Conservation (phyloP, 805 yeast species). For the Starmerella lactis-condensi region DNA sequence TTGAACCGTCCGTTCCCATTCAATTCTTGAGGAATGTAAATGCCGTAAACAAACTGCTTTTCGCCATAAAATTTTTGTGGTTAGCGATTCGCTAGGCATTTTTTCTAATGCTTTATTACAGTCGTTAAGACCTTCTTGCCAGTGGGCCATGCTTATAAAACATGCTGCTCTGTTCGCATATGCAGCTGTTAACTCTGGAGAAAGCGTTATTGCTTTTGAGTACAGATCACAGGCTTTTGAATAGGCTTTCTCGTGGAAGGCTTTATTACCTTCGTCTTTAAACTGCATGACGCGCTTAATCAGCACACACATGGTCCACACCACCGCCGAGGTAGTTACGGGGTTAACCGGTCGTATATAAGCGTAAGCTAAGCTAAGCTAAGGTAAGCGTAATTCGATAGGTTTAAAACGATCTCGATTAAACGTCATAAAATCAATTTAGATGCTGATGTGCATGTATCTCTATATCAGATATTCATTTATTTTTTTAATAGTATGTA, state of each 20-base stretch:
- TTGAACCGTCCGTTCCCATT: constrained; percentile 6
- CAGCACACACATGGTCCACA: too few species aligned
- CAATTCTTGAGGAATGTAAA: constrained; percentile 5
- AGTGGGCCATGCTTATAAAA: constrained; percentile 10
- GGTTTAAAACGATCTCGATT: too few species aligned
- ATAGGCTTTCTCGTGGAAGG: constrained; percentile 6
- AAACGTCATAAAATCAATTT: too few species aligned
- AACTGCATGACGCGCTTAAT: constrained; percentile 8
- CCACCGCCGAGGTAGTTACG: too few species aligned
- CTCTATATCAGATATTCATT: too few species aligned
- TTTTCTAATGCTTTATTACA: constrained; percentile 10
- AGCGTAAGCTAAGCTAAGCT: too few species aligned
- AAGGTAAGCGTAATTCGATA: too few species aligned
- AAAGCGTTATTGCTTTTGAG: constrained; percentile 11
- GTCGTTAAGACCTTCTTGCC: constrained; percentile 10
- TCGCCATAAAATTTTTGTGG: constrained; percentile 12
- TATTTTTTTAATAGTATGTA: too few species aligned
- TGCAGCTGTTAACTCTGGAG: constrained; percentile 12
- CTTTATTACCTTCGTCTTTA: constrained; percentile 12
- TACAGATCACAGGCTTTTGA: constrained; percentile 9
- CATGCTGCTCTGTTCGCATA: constrained; percentile 17
- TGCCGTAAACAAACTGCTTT: constrained; percentile 11
- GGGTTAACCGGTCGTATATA: too few species aligned
- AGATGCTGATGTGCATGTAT: too few species aligned
- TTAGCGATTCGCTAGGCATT: constrained; percentile 3